Conservation (phyloP, 805 yeast species). For the Metschnikowia lachancei region DNA sequence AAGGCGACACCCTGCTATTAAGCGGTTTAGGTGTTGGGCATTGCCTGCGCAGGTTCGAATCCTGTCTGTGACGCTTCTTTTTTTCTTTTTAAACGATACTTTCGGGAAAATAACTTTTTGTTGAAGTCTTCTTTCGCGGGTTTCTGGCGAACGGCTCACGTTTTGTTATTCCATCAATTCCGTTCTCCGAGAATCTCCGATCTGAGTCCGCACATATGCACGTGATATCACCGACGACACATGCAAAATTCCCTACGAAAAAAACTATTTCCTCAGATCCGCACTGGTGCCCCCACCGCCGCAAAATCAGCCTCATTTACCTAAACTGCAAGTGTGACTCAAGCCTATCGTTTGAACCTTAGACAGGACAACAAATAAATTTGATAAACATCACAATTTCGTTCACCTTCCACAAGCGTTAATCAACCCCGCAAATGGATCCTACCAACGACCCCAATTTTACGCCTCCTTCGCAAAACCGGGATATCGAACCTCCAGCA, state of each 20-base stretch:
- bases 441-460: constrained; percentile 91
- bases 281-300: background rate
- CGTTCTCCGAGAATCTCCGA: background rate
- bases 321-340: background rate
- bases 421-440: constrained; percentile 54
- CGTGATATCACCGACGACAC: constrained; percentile 2
- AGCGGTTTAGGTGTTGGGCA: constrained; percentile 43
- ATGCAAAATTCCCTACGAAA: background rate
- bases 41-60: constrained; percentile 94
- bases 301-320: background rate
- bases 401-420: too few relatives aligned
- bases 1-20: constrained; percentile 43
- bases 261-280: constrained; percentile 1
- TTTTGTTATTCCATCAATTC: constrained; percentile 1
- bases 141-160: background rate
- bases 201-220: constrained; percentile 1
- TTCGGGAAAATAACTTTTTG: too few relatives aligned
- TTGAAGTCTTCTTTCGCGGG: background rate
- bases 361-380: too few relatives aligned
- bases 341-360: background rate
- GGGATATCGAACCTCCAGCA: constrained; percentile 60
- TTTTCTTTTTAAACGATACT: constrained; percentile 4
- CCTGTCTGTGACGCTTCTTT: constrained; percentile 88
- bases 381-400: too few relatives aligned
- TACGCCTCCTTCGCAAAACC: constrained; percentile 74